A percentile compares a stretch with the other conserved stretches of the same genome.
Evolutionary conservation across 2,329 filamentous ascomycete species (phyloP).

Genomic region (Gliomastix tumulicola): DNA sequence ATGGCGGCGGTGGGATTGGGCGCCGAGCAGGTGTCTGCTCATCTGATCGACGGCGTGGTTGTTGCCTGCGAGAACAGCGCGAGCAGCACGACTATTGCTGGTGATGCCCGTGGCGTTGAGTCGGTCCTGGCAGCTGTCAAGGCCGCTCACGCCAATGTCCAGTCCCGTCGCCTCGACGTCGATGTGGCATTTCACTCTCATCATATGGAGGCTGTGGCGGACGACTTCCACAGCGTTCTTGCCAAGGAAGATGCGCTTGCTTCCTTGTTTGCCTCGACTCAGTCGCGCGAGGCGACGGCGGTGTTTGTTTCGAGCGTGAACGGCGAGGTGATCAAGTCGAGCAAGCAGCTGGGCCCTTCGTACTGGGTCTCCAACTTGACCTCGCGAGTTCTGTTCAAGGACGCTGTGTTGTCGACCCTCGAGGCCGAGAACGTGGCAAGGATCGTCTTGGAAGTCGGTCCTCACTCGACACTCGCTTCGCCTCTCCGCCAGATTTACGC

Average conservation of each 20-base stretch:
- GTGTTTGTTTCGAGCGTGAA: not conserved
- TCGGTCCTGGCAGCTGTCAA: conserved; percentile 11
- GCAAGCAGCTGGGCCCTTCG: not conserved
- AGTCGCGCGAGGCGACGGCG: no score
- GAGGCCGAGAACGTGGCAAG: conserved; percentile 14
- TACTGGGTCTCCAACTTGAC: conserved; percentile 9
- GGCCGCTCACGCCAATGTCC: conserved; percentile 16
- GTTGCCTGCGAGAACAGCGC: conserved; percentile 16
- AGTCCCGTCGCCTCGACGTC: conserved; percentile 26
- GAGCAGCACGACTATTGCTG: conserved; percentile 17
- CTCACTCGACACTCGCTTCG: conserved; percentile 7
- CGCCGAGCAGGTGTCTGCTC: not conserved
- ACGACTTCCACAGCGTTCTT: not conserved
- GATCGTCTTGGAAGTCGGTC: conserved; percentile 7
- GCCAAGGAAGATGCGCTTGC: no score
- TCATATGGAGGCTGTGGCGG: conserved; percentile 19
- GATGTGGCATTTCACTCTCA: conserved; percentile 41
- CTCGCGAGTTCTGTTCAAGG: conserved; percentile 6
- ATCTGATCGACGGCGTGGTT: conserved; percentile 12
- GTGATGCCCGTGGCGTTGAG: conserved; percentile 16
- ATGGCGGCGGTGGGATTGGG: conserved; percentile 1
- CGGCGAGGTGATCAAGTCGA: not conserved
- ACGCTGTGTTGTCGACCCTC: conserved; percentile 4
- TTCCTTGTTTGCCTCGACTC: no score
- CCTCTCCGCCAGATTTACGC: conserved; percentile 8